Base-by-base conservation (phyloP, 1,284 basidiomycete genomes). In the Golubevia pallescens region DNA sequence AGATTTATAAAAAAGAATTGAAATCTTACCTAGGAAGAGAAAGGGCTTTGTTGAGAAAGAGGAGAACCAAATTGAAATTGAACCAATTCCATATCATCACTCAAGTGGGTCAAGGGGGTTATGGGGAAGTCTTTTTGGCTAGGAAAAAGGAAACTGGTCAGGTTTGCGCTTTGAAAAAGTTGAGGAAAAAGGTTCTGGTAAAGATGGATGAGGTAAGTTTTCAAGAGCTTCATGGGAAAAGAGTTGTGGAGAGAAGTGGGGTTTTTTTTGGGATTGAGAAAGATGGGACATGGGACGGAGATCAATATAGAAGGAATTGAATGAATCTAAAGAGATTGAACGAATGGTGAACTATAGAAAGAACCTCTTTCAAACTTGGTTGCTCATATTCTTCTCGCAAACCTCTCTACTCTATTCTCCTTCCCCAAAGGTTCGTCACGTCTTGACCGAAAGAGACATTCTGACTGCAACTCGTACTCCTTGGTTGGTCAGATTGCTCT, bases 71-170 rank as follows among this genome's bases (percentile, higher is more conserved):
- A 65, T 70, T 85, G 52, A 75, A 74, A 21, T 70, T 85, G n/a
- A 73, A 70, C 53, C 80, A 81, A 53, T 85, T 85, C 74, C 81
- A 85, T 66, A 85, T 85, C 68, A 75, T 85, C 63, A 81, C 81
- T 16, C 82, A 85, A 62, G 81, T 85, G 28, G 82, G 82, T 13
- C 80, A 81, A 52, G 82, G 82, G 57, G 82, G 82, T 20, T 85
- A 85, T 58, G 82, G 82, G 10, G 82, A 85, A 65, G 82, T 85
- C 53, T 85, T 84, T 59, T 66, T 85, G 3, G 82, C 82, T 6
- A 70, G 82, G 23, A 84, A 84, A 70, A 69, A 77, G 42, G 81
- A 85, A 60, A 81, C 80, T 7, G 82, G 82, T 63, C 75, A 85
- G 68, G 80, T 85, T 28, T 85, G 82, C 62, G 82, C 82, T 13